Conservation (phyloP, 805 yeast genomes). For the Metschnikowia peoriensis region DNA sequence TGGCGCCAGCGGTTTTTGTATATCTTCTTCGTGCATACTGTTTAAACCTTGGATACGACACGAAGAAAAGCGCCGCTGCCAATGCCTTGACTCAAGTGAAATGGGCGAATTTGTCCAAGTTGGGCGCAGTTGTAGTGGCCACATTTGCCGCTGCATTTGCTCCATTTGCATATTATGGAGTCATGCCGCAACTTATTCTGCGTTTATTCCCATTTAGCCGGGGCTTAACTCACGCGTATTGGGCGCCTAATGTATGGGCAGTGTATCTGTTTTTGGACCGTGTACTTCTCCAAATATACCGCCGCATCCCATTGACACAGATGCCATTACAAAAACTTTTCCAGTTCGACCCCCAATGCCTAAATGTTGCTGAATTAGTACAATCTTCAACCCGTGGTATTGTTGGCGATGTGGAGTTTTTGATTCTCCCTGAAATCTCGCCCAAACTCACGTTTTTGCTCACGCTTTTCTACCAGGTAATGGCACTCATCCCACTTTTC, state of each 20-base stretch:
- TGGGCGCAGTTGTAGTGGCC: conserved; percentile 60
- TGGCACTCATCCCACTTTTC: conserved; percentile 70
- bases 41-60: conserved; percentile 41
- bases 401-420: conserved; percentile 86
- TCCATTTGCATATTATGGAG: conserved; percentile 67
- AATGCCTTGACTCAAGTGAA: conserved; percentile 38
- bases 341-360: conserved; percentile 45
- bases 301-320: conserved; percentile 32
- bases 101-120: conserved; percentile 58
- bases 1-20: conserved; percentile 92
- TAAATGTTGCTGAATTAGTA: conserved; percentile 32
- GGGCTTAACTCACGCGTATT: conserved; percentile 95
- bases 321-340: conserved; percentile 31
- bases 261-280: conserved; percentile 82
- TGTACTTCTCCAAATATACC: conserved; percentile 49
- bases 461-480: conserved; percentile 79
- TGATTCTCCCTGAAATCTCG: conserved; percentile 73
- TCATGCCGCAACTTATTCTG: conserved; percentile 58
- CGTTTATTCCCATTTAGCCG: conserved; percentile 91
- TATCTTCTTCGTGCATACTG: conserved; percentile 74
- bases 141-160: conserved; percentile 70
- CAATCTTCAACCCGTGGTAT: conserved; percentile 69
- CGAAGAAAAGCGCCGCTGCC: conserved; percentile 22
- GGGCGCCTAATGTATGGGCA: conserved; percentile 99
- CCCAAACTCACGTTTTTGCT: conserved; percentile 76